These are phyloP conservation scores for Immersiporthe knoxdaviesiana DNA, from an alignment of 2,329 filamentous ascomycete species.

Conservation along the genomic window DNA sequence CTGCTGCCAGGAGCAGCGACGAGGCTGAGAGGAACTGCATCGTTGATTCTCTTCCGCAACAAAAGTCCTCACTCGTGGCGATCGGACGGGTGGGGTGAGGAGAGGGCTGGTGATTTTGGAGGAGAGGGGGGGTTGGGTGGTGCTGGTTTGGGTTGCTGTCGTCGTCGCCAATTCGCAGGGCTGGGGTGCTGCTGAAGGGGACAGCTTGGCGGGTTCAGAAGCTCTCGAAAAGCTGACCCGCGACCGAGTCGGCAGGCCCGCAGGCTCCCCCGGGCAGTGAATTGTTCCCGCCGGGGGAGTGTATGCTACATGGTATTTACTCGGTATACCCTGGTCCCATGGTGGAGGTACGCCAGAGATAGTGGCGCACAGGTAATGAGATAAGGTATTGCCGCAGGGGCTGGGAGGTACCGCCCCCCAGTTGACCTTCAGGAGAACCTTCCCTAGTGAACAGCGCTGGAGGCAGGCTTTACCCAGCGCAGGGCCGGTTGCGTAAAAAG, in stretches of 20 bases:
- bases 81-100: conserved; percentile 1
- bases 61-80: neutral
- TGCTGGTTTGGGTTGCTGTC: conserved; percentile 23
- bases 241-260: conserved; percentile 25
- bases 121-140: too few species aligned
- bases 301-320: too few species aligned
- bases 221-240: conserved; percentile 24
- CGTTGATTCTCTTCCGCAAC: conserved; percentile 22
- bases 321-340: neutral
- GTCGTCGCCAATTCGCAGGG: conserved; percentile 15
- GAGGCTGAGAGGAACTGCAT: conserved; percentile 50
- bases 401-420: conserved; percentile 1
- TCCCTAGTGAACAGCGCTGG: conserved; percentile 3
- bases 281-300: conserved; percentile 16
- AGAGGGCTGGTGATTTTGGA: conserved; percentile 25
- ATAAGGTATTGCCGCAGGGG: conserved; percentile 20
- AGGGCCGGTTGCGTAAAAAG: conserved; percentile 8
- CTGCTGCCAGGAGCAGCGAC: conserved; percentile 47
- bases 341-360: conserved; percentile 25
- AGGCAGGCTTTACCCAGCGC: neutral
- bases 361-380: neutral
- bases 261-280: conserved; percentile 19
- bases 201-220: conserved; percentile 30
- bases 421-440: conserved; percentile 17
- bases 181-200: conserved; percentile 15